Evolutionary conservation across 257 asterid genomes (phyloP), one percentile per base, ranked within the genome.

Genomic region (Gynochthodes officinalis): DNA sequence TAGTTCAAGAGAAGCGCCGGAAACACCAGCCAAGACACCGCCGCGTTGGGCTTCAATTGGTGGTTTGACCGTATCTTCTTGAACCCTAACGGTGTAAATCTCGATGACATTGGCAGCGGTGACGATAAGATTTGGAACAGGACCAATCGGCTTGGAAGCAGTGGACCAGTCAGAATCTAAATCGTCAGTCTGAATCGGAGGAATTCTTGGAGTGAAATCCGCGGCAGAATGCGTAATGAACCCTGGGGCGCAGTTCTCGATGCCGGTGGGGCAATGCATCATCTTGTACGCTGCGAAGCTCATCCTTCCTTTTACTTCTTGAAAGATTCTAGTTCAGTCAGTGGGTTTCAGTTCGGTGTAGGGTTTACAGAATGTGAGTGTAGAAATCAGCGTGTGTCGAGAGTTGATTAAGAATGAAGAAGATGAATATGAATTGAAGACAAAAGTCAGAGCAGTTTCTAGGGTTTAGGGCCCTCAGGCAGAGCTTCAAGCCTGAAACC

Each of bases 251-350:
- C 96, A 91, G 68, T 88, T 90, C 83, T 94, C 97, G 81, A 91
- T 83, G 79, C 97, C 97, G 69, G 97, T 91, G 10, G 97, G 89
- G 81, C 85, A 78, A 75, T 94, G 99, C 97, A 94, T 91, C 90
- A 84, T 77, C 86, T 89, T 90, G 86, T 80, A 85, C 77, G 97
- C 95, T 54, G 97, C 96, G 85, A 39, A 91, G 76, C 99, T 94
- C 99, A 94, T 94, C 67, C 72, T 73, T 18, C 9, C 49, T 30
- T 35, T 73, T 18, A 10, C 49, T 30, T 35, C 30, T 28, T 42
- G 33, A 25, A 11, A n/a, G 69, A n/a, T 23, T 58, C 39, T 58
- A 25, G 33, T 63, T 63, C 49, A 63, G 21, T 21, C 32, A 4
- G 30, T 19, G 30, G 25, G 57, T 28, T 67, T 30, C 21, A 67